Evolutionary conservation across 2,329 filamentous ascomycete species (phyloP).

Genomic region (Achaetomium macrosporum): DNA sequence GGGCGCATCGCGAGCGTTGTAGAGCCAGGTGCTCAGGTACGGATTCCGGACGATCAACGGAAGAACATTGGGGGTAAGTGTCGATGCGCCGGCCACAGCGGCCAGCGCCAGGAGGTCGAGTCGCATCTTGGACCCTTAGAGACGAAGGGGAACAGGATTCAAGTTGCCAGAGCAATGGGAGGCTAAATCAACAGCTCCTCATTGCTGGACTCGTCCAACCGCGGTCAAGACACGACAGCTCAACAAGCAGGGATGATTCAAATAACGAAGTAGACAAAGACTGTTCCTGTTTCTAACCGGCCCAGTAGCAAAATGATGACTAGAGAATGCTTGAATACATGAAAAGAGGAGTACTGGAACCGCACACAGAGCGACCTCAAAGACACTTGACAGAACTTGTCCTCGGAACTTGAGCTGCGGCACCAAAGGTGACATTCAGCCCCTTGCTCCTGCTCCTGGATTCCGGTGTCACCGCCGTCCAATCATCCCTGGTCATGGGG

Average conservation of each 20-base stretch:
- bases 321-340: no score
- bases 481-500: conserved; percentile 16
- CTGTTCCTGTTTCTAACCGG: no score
- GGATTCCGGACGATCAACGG: conserved; percentile 55
- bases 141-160: not conserved
- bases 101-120: conserved; percentile 29
- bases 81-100: conserved; percentile 41
- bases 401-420: no score
- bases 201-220: not conserved
- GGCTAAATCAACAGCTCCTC: not conserved
- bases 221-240: not conserved
- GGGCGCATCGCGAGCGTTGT: conserved; percentile 63
- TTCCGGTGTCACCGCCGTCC: no score
- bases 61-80: conserved; percentile 50
- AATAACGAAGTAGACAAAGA: not conserved
- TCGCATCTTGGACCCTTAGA: conserved; percentile 25
- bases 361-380: not conserved
- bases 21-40: conserved; percentile 57
- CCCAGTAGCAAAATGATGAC: no score
- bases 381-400: no score
- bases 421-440: no score
- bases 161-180: not conserved
- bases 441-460: no score
- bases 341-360: no score
- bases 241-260: not conserved